phyloP scores from a whole-genome alignment of 768 basidiomycete species.

The Xerocomellus intermedius region DNA sequence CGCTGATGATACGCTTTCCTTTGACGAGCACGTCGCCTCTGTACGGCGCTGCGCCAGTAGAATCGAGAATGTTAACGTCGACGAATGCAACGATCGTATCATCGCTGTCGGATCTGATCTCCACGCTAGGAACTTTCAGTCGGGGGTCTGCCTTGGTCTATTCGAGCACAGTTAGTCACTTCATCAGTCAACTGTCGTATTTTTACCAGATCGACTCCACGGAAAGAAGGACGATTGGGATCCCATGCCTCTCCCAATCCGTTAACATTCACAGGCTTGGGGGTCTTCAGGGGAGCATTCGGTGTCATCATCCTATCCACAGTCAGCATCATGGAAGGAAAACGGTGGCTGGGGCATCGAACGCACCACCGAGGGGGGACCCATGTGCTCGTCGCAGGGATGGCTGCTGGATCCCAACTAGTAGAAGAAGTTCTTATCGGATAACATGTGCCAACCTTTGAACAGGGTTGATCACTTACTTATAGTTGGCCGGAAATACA shows the following conservation, averaged over 20 bases:
- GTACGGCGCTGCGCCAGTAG: slow-evolving; percentile 34
- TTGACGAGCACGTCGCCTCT: slow-evolving; percentile 34
- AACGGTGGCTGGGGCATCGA: not conserved
- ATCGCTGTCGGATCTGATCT: slow-evolving; percentile 23
- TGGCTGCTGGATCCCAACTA: slow-evolving; percentile 26
- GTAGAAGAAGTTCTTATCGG: not conserved
- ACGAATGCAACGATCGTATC: slow-evolving; percentile 22
- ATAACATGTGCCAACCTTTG: not conserved
- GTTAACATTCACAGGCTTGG: slow-evolving; percentile 5
- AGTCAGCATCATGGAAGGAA: not conserved
- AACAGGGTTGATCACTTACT: slow-evolving; percentile 8
- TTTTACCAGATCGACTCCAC: slow-evolving; percentile 23
- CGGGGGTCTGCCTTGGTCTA: slow-evolving; percentile 23
- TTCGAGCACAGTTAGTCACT: not conserved
- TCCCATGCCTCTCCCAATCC: slow-evolving; percentile 29
- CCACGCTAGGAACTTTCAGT: slow-evolving; percentile 23
- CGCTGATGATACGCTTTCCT: slow-evolving; percentile 30
- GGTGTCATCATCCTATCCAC: slow-evolving; percentile 21
- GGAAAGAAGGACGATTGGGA: slow-evolving; percentile 18
- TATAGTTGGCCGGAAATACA: slow-evolving; percentile 10
- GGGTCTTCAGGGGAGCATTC: not conserved
- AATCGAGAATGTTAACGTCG: slow-evolving; percentile 37
- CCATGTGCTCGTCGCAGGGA: slow-evolving; percentile 27
- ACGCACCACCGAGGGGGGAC: slow-evolving; percentile 26
- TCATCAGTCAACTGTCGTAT: not conserved